Base-by-base conservation (phyloP, 345 rosid species). In the Lepidium didymum region DNA sequence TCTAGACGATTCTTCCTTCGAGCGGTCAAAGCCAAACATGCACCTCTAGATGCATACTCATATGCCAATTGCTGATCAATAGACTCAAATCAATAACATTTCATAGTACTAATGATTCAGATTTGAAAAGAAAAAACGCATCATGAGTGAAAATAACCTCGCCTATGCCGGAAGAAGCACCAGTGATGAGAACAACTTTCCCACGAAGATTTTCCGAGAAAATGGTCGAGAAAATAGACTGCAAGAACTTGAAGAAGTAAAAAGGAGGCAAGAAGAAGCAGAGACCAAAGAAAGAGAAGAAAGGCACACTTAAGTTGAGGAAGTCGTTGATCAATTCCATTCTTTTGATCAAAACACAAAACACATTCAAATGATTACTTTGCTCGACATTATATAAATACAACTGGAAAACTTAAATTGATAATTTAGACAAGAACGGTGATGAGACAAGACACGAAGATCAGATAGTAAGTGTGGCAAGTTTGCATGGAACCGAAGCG, bases 111-210 rank as follows among this genome's bases (percentile, higher is more conserved):
- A 16, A 45, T 16, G 8, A 18, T 19, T 19, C 2, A 19, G 1
- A 19, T 19, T 19, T 19, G 6, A 27, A 27, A 27, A 4, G 6
- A 27, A 27, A 29, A 29, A 29, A 29, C 4, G 33, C 21, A n/a
- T n/a, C 27, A 25, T 25, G 27, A 27, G 33, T 29, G 7, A 1
- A 29, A 64, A n/a, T 18, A 40, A 64, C 90, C 90, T 86, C 90
- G 55, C 90, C 92, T 2, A 86, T 81, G 47, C 87, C 89, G 1
- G 95, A 86, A 49, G 91, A 86, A 40, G 86, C 87, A 10, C 87
- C 89, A 13, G 89, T 86, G 44, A 86, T 83, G 47, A 88, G 78
- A 36, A 79, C 85, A 1, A 79, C 91, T 69, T 84, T 88, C 4
- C 87, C 83, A 0, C 76, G 27, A 8, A 86, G 72, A 47, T 76